A percentile compares a stretch with the other conserved stretches of the same genome.
These are phyloP conservation scores for Rhododendron ovatum DNA, from an alignment of 148 eudicot species.

Conservation along the genomic window DNA sequence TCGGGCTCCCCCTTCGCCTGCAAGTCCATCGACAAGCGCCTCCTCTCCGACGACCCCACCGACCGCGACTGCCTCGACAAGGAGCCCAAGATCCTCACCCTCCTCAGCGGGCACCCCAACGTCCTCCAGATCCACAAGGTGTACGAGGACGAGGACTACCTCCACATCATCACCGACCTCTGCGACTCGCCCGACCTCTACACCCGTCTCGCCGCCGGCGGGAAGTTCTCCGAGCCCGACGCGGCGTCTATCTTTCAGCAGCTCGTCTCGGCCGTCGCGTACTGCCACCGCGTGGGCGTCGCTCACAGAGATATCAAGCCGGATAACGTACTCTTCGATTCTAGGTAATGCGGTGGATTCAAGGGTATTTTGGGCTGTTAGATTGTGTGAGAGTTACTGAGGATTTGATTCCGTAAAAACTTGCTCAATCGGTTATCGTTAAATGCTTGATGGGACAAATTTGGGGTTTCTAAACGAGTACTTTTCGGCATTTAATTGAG, in stretches of 20 bases:
- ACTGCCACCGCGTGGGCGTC: constrained; percentile 66
- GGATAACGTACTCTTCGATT: constrained; percentile 69
- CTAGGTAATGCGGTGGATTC: neutral
- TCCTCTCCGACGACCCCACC: constrained; percentile 36
- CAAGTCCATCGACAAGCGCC: constrained; percentile 62
- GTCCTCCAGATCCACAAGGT: constrained; percentile 23
- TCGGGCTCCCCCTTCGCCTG: constrained; percentile 41
- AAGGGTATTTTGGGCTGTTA: too few species aligned
- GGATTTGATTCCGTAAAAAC: too few species aligned
- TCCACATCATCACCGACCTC: constrained; percentile 39
- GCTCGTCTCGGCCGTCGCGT: constrained; percentile 43
- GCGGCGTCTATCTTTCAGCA: constrained; percentile 43
- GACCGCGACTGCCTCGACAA: constrained; percentile 48
- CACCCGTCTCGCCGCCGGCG: constrained; percentile 19
- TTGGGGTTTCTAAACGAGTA: too few species aligned
- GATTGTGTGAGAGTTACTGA: too few species aligned
- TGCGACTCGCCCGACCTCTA: constrained; percentile 36
- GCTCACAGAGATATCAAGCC: constrained; percentile 88
- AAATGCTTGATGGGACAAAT: too few species aligned
- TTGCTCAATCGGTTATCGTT: too few species aligned
- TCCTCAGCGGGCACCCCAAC: constrained; percentile 28
- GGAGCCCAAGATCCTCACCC: constrained; percentile 42
- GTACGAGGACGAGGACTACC: constrained; percentile 39
- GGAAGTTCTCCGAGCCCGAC: constrained; percentile 42
- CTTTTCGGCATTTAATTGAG: neutral